Conservation (phyloP, 2,329 filamentous ascomycete genomes). For the Ceratocystis cubensis region DNA sequence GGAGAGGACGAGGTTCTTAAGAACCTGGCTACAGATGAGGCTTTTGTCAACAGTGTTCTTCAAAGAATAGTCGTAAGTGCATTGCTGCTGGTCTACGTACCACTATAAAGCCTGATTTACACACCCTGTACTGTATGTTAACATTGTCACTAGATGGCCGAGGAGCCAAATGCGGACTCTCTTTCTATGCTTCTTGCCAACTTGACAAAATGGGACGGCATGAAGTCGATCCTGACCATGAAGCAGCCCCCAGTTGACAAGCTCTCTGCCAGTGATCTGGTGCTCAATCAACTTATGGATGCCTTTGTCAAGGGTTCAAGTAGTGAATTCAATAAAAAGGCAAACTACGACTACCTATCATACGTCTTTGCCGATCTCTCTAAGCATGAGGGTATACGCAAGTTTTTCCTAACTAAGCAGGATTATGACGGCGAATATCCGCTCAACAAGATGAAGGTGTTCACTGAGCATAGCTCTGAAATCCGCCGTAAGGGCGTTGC, state of each 20-base stretch:
- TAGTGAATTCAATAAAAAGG: slow-evolving; percentile 68
- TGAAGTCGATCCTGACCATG: slow-evolving; percentile 56
- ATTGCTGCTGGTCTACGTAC: no score
- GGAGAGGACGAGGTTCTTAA: slow-evolving; percentile 65
- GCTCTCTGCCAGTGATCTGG: slow-evolving; percentile 58
- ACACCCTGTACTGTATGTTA: not conserved
- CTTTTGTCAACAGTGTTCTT: slow-evolving; percentile 64
- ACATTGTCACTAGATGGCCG: slow-evolving; percentile 41
- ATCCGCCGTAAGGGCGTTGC: slow-evolving; percentile 89
- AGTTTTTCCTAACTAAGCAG: slow-evolving; percentile 62
- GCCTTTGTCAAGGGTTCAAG: slow-evolving; percentile 88
- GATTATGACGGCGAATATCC: slow-evolving; percentile 75
- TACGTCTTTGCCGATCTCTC: slow-evolving; percentile 91
- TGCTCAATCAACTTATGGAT: slow-evolving; percentile 85
- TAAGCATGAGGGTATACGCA: slow-evolving; percentile 61
- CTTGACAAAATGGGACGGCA: slow-evolving; percentile 63
- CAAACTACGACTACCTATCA: slow-evolving; percentile 82
- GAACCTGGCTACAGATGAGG: slow-evolving; percentile 61
- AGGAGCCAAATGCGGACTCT: slow-evolving; percentile 72
- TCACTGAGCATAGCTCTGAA: slow-evolving; percentile 77
- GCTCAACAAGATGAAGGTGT: slow-evolving; percentile 81
- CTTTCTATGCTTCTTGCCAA: slow-evolving; percentile 90
- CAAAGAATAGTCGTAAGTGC: slow-evolving; percentile 57
- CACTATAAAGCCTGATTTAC: no score
- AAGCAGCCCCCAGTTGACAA: slow-evolving; percentile 55